phyloP scores from a whole-genome alignment of 495 filamentous ascomycete species.

The Neurospora africana region DNA sequence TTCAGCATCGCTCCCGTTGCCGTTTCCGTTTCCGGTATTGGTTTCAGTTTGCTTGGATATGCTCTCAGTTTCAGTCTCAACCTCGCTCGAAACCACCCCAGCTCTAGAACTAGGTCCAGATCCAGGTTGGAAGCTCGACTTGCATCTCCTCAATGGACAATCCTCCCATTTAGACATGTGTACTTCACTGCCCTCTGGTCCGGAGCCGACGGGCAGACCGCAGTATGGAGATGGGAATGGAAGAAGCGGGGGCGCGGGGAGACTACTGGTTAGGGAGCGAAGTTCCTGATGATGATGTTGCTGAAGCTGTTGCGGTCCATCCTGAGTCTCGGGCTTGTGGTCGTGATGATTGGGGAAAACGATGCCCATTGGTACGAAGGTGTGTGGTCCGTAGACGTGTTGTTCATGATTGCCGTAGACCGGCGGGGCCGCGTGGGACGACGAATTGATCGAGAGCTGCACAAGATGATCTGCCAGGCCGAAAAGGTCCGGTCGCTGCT shows the following conservation, averaged over 20 bases:
- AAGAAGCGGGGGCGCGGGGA: neutral
- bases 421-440: neutral
- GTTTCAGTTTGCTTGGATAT: too few species aligned
- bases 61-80: neutral
- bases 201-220: constrained; percentile 33
- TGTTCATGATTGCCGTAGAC: neutral
- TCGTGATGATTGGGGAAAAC: neutral
- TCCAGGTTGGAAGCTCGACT: neutral
- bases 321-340: neutral
- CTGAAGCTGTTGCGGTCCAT: neutral
- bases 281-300: neutral
- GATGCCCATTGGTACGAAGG: neutral
- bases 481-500: neutral
- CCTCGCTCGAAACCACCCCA: neutral
- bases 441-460: neutral
- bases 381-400: neutral
- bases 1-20: neutral
- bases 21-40: neutral
- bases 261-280: neutral
- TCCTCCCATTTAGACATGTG: constrained; percentile 17
- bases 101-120: neutral
- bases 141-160: constrained; percentile 7
- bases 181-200: constrained; percentile 21
- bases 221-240: constrained; percentile 1
- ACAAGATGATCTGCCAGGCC: neutral